Conservation (phyloP, 192 early-diverging fungal genomes). For the Geranomyces michiganensis region DNA sequence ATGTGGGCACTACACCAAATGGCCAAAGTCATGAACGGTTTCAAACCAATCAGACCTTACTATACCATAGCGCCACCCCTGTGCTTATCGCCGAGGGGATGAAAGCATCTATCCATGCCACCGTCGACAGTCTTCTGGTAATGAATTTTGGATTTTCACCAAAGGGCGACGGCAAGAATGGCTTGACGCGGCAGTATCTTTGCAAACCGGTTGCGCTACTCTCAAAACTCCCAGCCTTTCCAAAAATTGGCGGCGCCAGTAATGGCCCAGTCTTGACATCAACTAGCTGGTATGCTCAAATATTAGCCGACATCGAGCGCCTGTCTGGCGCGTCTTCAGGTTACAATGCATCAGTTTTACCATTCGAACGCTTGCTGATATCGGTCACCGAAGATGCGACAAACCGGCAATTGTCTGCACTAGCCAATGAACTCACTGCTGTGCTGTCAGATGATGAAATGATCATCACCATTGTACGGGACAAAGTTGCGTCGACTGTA, state of each 20-base stretch:
- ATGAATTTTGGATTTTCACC: constrained; percentile 1
- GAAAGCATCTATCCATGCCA: not conserved
- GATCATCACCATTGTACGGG: constrained; percentile 13
- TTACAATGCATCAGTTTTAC: constrained; percentile 7
- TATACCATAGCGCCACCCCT: constrained; percentile 15
- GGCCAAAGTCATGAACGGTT: not conserved
- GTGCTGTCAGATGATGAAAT: constrained; percentile 26
- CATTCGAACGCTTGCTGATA: constrained; percentile 15
- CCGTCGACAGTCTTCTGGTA: not conserved
- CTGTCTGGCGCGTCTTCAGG: not conserved
- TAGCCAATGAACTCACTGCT: constrained; percentile 24
- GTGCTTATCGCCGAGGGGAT: constrained; percentile 18
- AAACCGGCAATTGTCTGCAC: constrained; percentile 13
- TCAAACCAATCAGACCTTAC: not conserved
- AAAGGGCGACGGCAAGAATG: not conserved
- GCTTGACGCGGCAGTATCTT: not conserved
- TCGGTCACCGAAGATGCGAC: constrained; percentile 1
- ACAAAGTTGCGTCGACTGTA: constrained; percentile 18
- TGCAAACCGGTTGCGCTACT: constrained; percentile 29
- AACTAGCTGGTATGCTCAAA: not conserved
- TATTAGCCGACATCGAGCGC: constrained; percentile 9
- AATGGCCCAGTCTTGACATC: constrained; percentile 13
- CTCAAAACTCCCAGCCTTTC: constrained; percentile 13
- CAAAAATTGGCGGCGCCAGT: not conserved
- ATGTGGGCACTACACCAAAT: not conserved